Conservation (phyloP, 306 rosid species). For the Castanea sativa region DNA sequence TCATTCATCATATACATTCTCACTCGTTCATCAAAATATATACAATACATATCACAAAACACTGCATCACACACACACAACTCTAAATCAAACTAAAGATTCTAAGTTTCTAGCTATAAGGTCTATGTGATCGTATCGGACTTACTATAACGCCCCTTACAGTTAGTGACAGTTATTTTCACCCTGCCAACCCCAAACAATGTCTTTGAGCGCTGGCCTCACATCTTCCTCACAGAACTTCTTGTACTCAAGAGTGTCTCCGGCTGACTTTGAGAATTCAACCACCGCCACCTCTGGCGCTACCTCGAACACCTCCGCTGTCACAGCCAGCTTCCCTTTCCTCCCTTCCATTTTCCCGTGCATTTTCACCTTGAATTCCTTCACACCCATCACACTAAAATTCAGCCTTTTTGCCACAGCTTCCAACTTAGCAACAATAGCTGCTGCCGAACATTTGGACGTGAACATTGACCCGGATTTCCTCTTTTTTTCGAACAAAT, state of each 20-base stretch:
- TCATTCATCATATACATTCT: not conserved
- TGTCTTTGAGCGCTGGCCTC: constrained; percentile 79
- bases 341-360: constrained; percentile 61
- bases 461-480: constrained; percentile 52
- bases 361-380: constrained; percentile 59
- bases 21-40: not conserved
- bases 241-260: constrained; percentile 66
- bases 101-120: not conserved
- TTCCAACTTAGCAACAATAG: constrained; percentile 49
- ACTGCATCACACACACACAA: not conserved
- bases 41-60: not conserved
- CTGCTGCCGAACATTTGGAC: constrained; percentile 61
- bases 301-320: constrained; percentile 63
- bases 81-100: not conserved
- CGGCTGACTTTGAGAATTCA: constrained; percentile 56
- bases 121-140: too few relatives aligned
- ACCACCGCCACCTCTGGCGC: constrained; percentile 76
- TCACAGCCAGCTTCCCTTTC: constrained; percentile 63
- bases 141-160: not conserved
- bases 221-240: constrained; percentile 68
- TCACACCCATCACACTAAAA: constrained; percentile 41
- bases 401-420: constrained; percentile 43
- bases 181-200: constrained; percentile 96
- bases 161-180: constrained; percentile 12
- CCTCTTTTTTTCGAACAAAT: constrained; percentile 64